Percentiles rank a stretch among this genome's conserved stretches.
Evolutionary conservation across 257 asterid species (phyloP).

Genomic region (Echites panduratus): DNA sequence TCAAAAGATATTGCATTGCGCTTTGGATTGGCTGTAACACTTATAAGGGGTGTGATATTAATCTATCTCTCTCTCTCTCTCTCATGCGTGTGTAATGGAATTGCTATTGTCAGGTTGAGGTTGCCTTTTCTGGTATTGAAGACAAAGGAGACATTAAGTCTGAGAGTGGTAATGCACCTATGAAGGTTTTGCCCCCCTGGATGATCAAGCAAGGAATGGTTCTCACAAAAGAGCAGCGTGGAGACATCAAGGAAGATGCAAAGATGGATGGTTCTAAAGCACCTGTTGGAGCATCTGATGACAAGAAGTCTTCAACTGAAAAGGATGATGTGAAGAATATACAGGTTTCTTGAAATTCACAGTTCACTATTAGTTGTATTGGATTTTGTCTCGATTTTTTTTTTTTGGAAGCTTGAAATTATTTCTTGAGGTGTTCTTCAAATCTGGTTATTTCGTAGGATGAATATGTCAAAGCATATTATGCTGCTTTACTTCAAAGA

Average conservation of each 20-base stretch:
- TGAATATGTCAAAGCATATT: conserved; percentile 80
- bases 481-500: conserved; percentile 62
- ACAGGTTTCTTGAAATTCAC: conserved; percentile 36
- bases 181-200: conserved; percentile 95
- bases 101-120: conserved; percentile 72
- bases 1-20: background rate
- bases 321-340: conserved; percentile 52
- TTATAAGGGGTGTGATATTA: background rate
- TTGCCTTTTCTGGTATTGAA: conserved; percentile 76
- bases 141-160: conserved; percentile 64
- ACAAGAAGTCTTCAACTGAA: conserved; percentile 53
- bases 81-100: background rate
- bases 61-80: background rate
- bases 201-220: conserved; percentile 91
- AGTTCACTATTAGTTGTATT: conserved; percentile 2
- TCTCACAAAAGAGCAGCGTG: conserved; percentile 87
- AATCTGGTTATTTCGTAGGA: conserved; percentile 38
- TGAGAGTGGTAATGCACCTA: conserved; percentile 40
- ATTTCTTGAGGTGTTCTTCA: background rate
- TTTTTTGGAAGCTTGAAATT: background rate
- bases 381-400: background rate
- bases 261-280: conserved; percentile 40
- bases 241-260: conserved; percentile 55
- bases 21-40: background rate
- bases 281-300: conserved; percentile 47